Evolutionary conservation across 805 yeast species (phyloP), one percentile per base, ranked within the genome.

Genomic region (Teunomyces lycoperdinae): DNA sequence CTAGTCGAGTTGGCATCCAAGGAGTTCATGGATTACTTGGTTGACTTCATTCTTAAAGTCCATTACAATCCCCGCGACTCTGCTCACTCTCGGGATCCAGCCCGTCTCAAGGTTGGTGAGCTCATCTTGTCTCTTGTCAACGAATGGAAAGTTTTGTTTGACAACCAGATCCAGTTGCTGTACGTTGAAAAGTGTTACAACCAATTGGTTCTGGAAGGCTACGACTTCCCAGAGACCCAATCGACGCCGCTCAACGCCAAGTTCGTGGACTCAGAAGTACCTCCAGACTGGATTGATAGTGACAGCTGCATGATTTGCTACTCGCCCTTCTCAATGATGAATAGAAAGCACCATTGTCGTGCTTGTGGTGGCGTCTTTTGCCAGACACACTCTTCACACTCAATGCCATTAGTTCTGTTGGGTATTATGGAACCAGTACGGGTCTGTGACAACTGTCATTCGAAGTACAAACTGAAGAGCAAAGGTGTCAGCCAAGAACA

Each of bases 251-350:
- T 49, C 35, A 53, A 47, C 47, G 44, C 48, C 45, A 69, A 70
- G 14, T 81, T 91, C 63, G 80, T 92, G 43, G 97, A 92, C 58
- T 80, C 96, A 1, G 86, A 83, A 51, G 91, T 91, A 4, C 97
- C 99, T 1, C 98, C 99, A 0, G 97, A 90, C 57, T 94, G 99
- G 99, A 84, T 87, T 17, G 99, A 94, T 60, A 86, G 91, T 9
- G 96, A 89, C 57, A 89, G 89, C 3, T 94, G 99, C 66, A 91
- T 94, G 97, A 82, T 89, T 47, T 89, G 97, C 56, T 89, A 95
- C 44, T 81, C 76, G 36, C 70, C 84, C 11, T 94, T 94, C 61
- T 74, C 94, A 1, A 78, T 92, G 62, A 71, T 91, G 50, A 90
- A 88, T 63, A 78, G 99, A 60, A 90, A 92, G 63, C 99, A 94